Percentiles rank a stretch among this genome's conserved stretches.
phyloP scores from a whole-genome alignment of 2,329 filamentous ascomycete genomes.

The Madurella fahalii region DNA sequence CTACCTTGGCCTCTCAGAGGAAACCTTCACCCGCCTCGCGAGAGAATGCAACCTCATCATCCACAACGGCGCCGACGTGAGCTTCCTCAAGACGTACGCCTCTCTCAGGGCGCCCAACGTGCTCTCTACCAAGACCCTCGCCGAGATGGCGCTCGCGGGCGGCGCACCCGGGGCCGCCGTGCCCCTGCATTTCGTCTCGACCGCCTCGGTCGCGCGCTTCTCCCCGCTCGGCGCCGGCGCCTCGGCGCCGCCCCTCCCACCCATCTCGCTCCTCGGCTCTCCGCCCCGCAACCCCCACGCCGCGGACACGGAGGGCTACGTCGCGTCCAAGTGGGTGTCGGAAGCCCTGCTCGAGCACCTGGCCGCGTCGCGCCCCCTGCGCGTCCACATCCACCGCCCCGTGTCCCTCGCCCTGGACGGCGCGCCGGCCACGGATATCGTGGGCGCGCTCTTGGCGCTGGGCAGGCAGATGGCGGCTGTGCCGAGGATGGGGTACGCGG shows the following conservation, averaged over 20 bases:
- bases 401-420: not conserved
- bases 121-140: slow-evolving; percentile 31
- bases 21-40: slow-evolving; percentile 1
- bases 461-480: not conserved
- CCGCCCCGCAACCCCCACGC: not conserved
- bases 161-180: slow-evolving; percentile 17
- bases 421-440: not conserved
- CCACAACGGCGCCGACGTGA: slow-evolving; percentile 45
- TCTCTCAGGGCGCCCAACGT: slow-evolving; percentile 34
- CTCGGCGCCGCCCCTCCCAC: not conserved
- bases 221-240: not conserved
- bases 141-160: slow-evolving; percentile 25
- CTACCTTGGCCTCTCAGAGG: slow-evolving; percentile 21
- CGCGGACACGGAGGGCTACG: not conserved
- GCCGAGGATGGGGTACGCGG: not conserved
- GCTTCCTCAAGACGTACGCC: slow-evolving; percentile 35
- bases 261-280: not conserved
- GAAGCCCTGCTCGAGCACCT: not conserved
- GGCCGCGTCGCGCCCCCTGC: not conserved
- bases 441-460: not conserved
- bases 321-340: not conserved
- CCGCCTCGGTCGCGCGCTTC: slow-evolving; percentile 17
- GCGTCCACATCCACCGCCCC: not conserved
- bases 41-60: slow-evolving; percentile 30
- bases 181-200: slow-evolving; percentile 32